Conservation (phyloP, 2,329 filamentous ascomycete genomes). For the Teratosphaeria epicoccoides region DNA sequence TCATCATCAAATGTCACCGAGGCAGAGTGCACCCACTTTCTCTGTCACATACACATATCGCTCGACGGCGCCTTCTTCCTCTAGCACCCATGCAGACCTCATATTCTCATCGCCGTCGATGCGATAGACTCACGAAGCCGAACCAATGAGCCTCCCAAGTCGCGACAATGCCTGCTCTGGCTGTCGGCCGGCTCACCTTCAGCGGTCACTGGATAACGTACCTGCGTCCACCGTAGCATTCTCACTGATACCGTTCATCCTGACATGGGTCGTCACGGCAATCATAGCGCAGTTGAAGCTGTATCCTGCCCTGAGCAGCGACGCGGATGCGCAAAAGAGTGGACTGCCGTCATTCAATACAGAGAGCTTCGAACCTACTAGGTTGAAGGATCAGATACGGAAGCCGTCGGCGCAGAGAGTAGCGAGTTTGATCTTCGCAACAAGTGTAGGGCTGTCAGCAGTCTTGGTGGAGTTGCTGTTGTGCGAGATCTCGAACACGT, state of each 20-base stretch:
- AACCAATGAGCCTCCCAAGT: not conserved
- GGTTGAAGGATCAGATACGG: slow-evolving; percentile 8
- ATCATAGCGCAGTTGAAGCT: slow-evolving; percentile 55
- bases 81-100: not conserved
- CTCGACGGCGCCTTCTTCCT: not conserved
- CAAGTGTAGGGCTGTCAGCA: slow-evolving; percentile 64
- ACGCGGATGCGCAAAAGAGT: slow-evolving; percentile 42
- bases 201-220: slow-evolving; percentile 32
- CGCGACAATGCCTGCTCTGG: slow-evolving; percentile 41
- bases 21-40: too few relatives aligned
- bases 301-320: slow-evolving; percentile 59
- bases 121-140: not conserved
- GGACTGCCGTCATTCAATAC: slow-evolving; percentile 49
- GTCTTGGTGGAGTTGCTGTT: slow-evolving; percentile 73
- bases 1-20: not conserved
- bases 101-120: not conserved
- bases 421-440: slow-evolving; percentile 53
- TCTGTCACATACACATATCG: too few relatives aligned
- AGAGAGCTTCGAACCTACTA: slow-evolving; percentile 33
- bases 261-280: slow-evolving; percentile 57
- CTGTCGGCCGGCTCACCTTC: slow-evolving; percentile 44
- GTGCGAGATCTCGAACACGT: slow-evolving; percentile 69
- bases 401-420: slow-evolving; percentile 27
- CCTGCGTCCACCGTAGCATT: slow-evolving; percentile 45
- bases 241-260: slow-evolving; percentile 56